phyloP scores from a whole-genome alignment of 1,139 yeast genomes.

The Arxiozyma telluris region DNA sequence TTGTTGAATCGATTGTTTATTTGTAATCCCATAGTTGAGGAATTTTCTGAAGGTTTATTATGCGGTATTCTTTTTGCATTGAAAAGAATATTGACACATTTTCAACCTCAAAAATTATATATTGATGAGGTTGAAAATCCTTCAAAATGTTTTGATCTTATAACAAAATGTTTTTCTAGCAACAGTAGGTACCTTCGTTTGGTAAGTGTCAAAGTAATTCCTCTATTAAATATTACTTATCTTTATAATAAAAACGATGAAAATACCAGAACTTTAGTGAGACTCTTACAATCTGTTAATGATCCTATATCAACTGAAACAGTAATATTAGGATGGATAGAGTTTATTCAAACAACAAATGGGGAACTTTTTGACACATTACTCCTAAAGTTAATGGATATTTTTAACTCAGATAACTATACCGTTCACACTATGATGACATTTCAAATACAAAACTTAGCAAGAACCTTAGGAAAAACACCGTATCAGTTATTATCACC shows the following conservation, averaged over 20 bases:
- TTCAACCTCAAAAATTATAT: conserved; percentile 34
- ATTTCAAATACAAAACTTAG: conserved; percentile 28
- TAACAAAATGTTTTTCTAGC: conserved; percentile 26
- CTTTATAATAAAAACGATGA: conserved; percentile 19
- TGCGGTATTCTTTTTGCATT: conserved; percentile 41
- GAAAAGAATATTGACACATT: conserved; percentile 42
- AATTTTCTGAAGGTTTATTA: conserved; percentile 24
- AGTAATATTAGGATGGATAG: conserved; percentile 24
- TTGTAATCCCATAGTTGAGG: conserved; percentile 12
- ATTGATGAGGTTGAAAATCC: conserved; percentile 9
- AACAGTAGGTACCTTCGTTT: conserved; percentile 46
- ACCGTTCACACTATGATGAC: conserved; percentile 27
- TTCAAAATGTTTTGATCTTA: conserved; percentile 19
- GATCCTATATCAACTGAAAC: conserved; percentile 19
- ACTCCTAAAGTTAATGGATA: conserved; percentile 26
- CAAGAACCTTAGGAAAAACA: conserved; percentile 39
- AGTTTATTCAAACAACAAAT: conserved; percentile 22
- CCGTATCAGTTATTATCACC: conserved; percentile 73
- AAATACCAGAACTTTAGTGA: conserved; percentile 20
- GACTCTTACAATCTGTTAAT: conserved; percentile 18
- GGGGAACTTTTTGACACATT: conserved; percentile 28
- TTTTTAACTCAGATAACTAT: conserved; percentile 25
- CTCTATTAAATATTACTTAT: conserved; percentile 24
- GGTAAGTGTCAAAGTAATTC: conserved; percentile 34
- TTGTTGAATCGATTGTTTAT: conserved; percentile 22